These are phyloP conservation scores for Fusarium phyllophilum DNA, from an alignment of 2,329 filamentous ascomycete genomes.

Conservation along the genomic window DNA sequence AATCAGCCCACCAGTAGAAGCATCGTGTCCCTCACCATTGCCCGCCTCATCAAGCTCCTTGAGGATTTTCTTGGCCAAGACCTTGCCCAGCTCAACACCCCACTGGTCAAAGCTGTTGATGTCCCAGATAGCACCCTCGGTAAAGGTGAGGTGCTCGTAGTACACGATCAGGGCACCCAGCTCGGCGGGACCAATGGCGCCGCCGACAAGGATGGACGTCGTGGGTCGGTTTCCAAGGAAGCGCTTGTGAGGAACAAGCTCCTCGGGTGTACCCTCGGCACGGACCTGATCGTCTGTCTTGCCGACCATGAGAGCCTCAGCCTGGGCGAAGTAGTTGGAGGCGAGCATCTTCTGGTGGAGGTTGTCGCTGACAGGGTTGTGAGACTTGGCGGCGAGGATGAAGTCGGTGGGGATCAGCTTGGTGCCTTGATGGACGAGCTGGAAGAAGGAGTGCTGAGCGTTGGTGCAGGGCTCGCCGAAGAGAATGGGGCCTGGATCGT, in stretches of 20 bases:
- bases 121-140: constrained; percentile 97
- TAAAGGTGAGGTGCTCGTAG: constrained; percentile 99
- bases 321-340: constrained; percentile 91
- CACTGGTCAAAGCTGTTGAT: constrained; percentile 99
- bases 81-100: constrained; percentile 98
- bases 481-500: constrained; percentile 75
- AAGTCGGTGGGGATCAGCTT: constrained; percentile 99
- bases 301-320: constrained; percentile 90
- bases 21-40: constrained; percentile 79
- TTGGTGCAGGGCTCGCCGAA: constrained; percentile 99
- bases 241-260: constrained; percentile 96
- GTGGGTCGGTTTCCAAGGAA: constrained; percentile 98
- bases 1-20: constrained; percentile 88
- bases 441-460: constrained; percentile 99
- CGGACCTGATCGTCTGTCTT: constrained; percentile 85
- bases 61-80: constrained; percentile 91
- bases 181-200: constrained; percentile 92
- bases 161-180: constrained; percentile 96
- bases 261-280: constrained; percentile 76
- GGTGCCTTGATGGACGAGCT: constrained; percentile 98
- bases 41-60: constrained; percentile 84
- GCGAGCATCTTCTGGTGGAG: constrained; percentile 97
- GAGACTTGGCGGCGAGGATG: constrained; percentile 93
- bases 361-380: constrained; percentile 93
- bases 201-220: constrained; percentile 88